Evolutionary conservation across 208 protist genomes (phyloP), one percentile per base, ranked within the genome.

Genomic region (Blastocrithidia nonstop): DNA sequence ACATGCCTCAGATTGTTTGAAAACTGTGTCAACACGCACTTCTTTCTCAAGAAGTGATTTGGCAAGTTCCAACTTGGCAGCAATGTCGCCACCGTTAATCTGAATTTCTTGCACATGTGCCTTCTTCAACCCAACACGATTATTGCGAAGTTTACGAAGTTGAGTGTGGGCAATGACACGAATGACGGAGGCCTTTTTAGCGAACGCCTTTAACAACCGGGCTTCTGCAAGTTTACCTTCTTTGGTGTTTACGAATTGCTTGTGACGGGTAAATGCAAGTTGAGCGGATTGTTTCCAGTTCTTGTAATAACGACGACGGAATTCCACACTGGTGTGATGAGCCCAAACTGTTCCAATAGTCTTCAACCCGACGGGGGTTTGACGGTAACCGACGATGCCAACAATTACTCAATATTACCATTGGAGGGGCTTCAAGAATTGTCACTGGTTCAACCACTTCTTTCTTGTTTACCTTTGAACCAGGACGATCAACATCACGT

Each of bases 381-480:
- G 61, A 49, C 95, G 82, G 76, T 99, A 99, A 56, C 96, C 98
- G 44, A 99, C 97, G 51, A 99, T 74, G 63, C 97, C 98, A 45
- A 98, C 87, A 47, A 97, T 89, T 45, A n/a, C n/a, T n/a, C n/a
- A n/a, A n/a, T n/a, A n/a, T n/a, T n/a, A 96, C 78, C 95, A 99
- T 98, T 45, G 97, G 95, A 35, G 97, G 97, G 31, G 85, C 72
- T 76, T 99, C 98, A 27, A 99, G 43, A 67, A 99, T 96, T 40
- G 98, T 98, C 45, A 98, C 97, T 25, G 95, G 79, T 72, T 99
- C 96, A 29, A 98, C 89, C 51, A 98, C 69, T 80, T 99, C 97
- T 81, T 98, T 97, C 76, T 98, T 98, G 87, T 99, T 80, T 57
- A 96, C 70, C 80, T 97, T 91, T 33, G 70, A 89, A 48, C 94